Evolutionary conservation across 2,329 filamentous ascomycete species (phyloP).

Genomic region (Fusarium lyarnte): DNA sequence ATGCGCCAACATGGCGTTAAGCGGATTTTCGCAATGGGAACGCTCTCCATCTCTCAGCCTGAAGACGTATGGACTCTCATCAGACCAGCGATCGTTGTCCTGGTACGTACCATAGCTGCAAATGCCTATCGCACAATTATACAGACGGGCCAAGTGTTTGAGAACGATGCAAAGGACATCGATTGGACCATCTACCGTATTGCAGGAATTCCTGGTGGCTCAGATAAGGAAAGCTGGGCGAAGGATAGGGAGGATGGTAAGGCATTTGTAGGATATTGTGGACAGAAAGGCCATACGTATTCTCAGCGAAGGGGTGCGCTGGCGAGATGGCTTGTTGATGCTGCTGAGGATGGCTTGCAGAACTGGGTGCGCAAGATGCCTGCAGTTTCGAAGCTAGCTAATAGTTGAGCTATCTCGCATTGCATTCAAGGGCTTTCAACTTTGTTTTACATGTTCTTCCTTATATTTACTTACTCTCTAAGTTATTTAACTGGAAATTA

Average conservation of each 20-base stretch:
- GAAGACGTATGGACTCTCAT: conserved; percentile 39
- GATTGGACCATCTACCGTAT: conserved; percentile 47
- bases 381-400: neutral
- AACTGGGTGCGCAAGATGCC: neutral
- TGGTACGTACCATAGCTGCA: conserved; percentile 22
- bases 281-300: conserved; percentile 27
- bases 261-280: conserved; percentile 33
- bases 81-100: neutral
- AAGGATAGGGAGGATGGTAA: conserved; percentile 41
- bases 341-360: neutral
- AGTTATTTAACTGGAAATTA: too few species aligned
- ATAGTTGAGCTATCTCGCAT: neutral
- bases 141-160: conserved; percentile 34
- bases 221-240: conserved; percentile 42
- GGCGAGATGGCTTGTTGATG: conserved; percentile 46
- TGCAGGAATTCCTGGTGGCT: conserved; percentile 39
- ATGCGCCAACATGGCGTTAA: conserved; percentile 23
- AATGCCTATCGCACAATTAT: conserved; percentile 35
- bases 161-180: conserved; percentile 30
- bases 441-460: neutral
- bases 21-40: conserved; percentile 49
- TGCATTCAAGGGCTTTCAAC: neutral
- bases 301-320: conserved; percentile 25
- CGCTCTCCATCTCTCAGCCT: conserved; percentile 40
- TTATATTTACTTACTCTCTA: too few species aligned